These are phyloP conservation scores for Cucurbita maxima DNA, from an alignment of 306 rosid genomes.

Conservation along the genomic window DNA sequence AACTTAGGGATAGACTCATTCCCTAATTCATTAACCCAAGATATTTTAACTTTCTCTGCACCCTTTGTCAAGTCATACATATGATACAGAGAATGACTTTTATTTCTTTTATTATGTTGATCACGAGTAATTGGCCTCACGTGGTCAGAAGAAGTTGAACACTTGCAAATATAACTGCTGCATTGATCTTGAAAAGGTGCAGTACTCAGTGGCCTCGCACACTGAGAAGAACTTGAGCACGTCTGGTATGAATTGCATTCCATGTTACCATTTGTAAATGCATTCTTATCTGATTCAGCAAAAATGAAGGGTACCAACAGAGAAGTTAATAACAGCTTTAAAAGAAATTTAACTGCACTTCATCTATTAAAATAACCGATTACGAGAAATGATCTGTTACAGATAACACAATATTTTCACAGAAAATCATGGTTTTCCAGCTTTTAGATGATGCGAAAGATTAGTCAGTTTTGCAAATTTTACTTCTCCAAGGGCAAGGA, in stretches of 20 bases:
- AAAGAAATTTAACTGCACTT: background rate
- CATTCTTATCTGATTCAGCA: background rate
- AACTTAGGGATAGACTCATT: conserved; percentile 49
- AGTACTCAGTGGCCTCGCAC: background rate
- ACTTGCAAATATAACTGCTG: background rate
- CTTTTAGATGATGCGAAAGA: background rate
- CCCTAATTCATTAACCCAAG: conserved; percentile 43
- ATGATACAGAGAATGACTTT: conserved; percentile 6
- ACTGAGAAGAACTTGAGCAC: conserved; percentile 4
- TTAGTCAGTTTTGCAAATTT: background rate
- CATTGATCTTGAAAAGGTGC: conserved; percentile 1
- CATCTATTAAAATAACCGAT: background rate
- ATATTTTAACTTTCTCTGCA: conserved; percentile 48
- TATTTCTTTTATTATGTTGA: conserved; percentile 13
- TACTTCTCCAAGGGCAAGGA: background rate
- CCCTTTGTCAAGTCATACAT: conserved; percentile 58
- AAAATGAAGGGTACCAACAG: background rate
- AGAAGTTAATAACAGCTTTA: background rate
- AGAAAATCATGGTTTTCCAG: background rate
- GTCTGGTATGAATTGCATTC: background rate
- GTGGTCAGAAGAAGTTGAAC: conserved; percentile 11
- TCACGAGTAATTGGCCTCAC: background rate
- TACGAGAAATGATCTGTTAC: background rate
- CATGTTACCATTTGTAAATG: background rate
- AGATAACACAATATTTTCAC: background rate